phyloP scores from a whole-genome alignment of 164 flowering plant genomes.

The Vitis riparia region DNA sequence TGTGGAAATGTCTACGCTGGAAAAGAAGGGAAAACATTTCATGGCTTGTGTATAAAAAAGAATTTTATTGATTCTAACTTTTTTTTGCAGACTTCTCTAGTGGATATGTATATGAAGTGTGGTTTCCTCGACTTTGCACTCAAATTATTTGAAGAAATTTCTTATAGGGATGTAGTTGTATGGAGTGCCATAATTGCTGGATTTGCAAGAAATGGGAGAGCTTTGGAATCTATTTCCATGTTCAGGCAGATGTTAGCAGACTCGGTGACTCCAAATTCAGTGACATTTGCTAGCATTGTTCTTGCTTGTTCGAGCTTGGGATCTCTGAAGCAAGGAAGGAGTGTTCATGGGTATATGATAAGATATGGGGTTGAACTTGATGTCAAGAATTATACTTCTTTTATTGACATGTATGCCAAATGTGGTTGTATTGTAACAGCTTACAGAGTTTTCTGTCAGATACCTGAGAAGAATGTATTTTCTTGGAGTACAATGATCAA shows the following conservation, averaged over 20 bases:
- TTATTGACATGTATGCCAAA: conserved; percentile 57
- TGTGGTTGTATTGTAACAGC: conserved; percentile 33
- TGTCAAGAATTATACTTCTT: conserved; percentile 41
- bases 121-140: conserved; percentile 23
- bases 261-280: conserved; percentile 30
- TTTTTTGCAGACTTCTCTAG: conserved; percentile 14
- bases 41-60: conserved; percentile 1
- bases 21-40: not conserved
- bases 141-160: conserved; percentile 22
- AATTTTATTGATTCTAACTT: not conserved
- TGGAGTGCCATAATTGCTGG: conserved; percentile 50
- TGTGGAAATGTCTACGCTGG: not conserved
- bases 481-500: conserved; percentile 33
- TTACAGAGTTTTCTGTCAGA: conserved; percentile 16
- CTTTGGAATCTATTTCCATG: conserved; percentile 30
- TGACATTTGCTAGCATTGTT: conserved; percentile 48
- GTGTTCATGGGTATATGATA: conserved; percentile 54
- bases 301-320: conserved; percentile 45
- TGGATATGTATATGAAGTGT: conserved; percentile 59
- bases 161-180: conserved; percentile 19
- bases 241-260: conserved; percentile 30
- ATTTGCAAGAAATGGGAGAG: conserved; percentile 32
- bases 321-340: conserved; percentile 37
- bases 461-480: conserved; percentile 17
- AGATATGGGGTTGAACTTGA: conserved; percentile 36